Evolutionary conservation across 805 yeast genomes (phyloP).

Genomic region (Yamadazyma kitorensis): DNA sequence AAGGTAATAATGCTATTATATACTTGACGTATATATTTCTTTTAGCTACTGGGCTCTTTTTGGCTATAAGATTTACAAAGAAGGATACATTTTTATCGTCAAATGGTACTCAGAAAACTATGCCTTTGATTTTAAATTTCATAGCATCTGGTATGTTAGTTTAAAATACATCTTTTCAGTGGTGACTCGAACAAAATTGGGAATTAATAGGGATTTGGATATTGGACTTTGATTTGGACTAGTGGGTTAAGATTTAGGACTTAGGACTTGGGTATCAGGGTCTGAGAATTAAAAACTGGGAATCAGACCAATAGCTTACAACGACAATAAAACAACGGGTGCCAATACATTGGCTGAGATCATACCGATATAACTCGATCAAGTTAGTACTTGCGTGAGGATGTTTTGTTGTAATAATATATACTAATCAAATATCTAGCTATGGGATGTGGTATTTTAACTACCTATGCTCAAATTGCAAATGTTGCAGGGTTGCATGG

Average conservation of each 20-base stretch:
- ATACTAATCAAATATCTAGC: constrained; percentile 38
- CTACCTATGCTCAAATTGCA: constrained; percentile 85
- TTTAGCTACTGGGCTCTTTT: constrained; percentile 36
- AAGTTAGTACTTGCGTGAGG: constrained; percentile 46
- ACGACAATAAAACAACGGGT: constrained; percentile 14
- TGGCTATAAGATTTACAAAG: constrained; percentile 56
- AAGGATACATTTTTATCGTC: constrained; percentile 65
- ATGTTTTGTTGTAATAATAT: constrained; percentile 22
- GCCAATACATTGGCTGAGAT: constrained; percentile 30
- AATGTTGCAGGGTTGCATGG: constrained; percentile 87
- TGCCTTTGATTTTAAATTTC: constrained; percentile 84
- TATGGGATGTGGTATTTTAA: constrained; percentile 84
- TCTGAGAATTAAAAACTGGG: too few relatives aligned
- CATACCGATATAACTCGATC: constrained; percentile 44
- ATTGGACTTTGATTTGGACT: too few relatives aligned
- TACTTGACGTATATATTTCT: constrained; percentile 39
- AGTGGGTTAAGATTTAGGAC: too few relatives aligned
- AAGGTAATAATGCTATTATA: constrained; percentile 43
- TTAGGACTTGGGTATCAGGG: too few relatives aligned
- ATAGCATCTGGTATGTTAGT: constrained; percentile 78
- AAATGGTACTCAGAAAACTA: constrained; percentile 74
- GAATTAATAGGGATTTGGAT: too few relatives aligned
- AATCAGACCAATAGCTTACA: too few relatives aligned
- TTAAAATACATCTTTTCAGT: constrained; percentile 1
- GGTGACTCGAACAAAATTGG: too few relatives aligned